Evolutionary conservation across 805 yeast genomes (phyloP), one percentile per base, ranked within the genome.

Genomic region (Sugiyamaella floridensis): DNA sequence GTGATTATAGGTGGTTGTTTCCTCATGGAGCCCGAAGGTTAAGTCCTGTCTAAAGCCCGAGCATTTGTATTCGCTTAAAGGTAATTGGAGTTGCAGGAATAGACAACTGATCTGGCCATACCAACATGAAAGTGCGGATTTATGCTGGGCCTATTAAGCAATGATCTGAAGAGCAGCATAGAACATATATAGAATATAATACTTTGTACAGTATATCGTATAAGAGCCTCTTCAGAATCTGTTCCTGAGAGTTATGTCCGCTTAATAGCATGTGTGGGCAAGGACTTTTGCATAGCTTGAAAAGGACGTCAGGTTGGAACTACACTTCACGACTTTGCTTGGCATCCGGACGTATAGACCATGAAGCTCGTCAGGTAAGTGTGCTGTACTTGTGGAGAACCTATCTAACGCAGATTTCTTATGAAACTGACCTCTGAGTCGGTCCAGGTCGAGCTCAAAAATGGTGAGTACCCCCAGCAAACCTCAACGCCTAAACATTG

Each of bases 371-470:
- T 83, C 14, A 71, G 83, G 70, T 66, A 53, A 41, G 69, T 47
- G 12, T 19, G 7, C 18, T 40, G 42, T 29, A 8, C 32, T 29
- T 16, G 20, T 22, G 29, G n/a, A 19, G 48, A 20, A 18, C 37
- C 48, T 16, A 22, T n/a, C 54, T 56, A 52, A 46, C 49, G 12
- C 52, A 71, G 78, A 55, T 89, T 92, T 67, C 72, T 92, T 55
- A 87, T 87, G 87, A 89, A 89, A 63, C 73, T 92, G 63, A 80
- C 84, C 40, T 83, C 85, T 53, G 97, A 89, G 69, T 83, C 89
- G 48, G 92, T 92, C 1, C 89, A 92, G 49, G 86, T 90, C 16
- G 98, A 90, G 67, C 74, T 92, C 63, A 92, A 90, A 67, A 89
- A 92, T 68, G 97, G 97, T 41, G 64, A 18, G 68, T 51, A 37